Evolutionary conservation across 78 protist species (phyloP), one percentile per base, ranked within the genome.

Genomic region (Diacronema lutheri): DNA sequence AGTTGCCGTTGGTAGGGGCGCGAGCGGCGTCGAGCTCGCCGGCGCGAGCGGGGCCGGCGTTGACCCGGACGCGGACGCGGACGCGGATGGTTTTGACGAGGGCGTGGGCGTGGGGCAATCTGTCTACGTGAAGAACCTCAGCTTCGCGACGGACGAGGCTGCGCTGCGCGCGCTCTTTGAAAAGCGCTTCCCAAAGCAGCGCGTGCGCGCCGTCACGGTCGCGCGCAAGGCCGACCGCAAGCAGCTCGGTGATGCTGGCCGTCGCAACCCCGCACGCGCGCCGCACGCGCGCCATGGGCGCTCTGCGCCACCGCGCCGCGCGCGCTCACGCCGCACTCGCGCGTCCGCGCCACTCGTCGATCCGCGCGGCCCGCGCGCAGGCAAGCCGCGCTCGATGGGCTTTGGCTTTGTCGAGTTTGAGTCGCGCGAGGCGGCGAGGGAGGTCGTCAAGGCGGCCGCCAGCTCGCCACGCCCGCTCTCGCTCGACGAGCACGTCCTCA

Each of bases 41-140:
- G 7, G 50, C 16, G 16, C 16, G 50, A 44, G 50, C 50, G 50
- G 50, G 16, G 50, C 3, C 50, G 7, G 16, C 16, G 50, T 7
- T 44, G 50, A 44, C 16, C 50, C 7, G 21, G 86, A 2, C n/a
- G 56, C 12, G 44, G 62, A 25, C 33, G 69, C 29, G 26, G 86
- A 5, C 31, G 68, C 4, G 23, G 88, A 44, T 44, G 84, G 26
- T 31, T 85, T 35, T 46, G 33, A 46, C 33, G 88, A 31, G 56
- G 84, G 61, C 23, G 80, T 14, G 37, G 68, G 73, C 66, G 61
- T 33, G 77, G 81, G 40, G 60, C 29, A 72, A 57, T 89, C 91
- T 4, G 19, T 96, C 55, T 95, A 86, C 74, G 96, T 97, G 29
- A 97, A 96, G 92, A 97, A 97, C 69, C 88, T 97, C 41, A 86